Evolutionary conservation across 192 early-diverging fungal species (phyloP), one percentile per base, ranked within the genome.

Genomic region (Coemansia sp.): DNA sequence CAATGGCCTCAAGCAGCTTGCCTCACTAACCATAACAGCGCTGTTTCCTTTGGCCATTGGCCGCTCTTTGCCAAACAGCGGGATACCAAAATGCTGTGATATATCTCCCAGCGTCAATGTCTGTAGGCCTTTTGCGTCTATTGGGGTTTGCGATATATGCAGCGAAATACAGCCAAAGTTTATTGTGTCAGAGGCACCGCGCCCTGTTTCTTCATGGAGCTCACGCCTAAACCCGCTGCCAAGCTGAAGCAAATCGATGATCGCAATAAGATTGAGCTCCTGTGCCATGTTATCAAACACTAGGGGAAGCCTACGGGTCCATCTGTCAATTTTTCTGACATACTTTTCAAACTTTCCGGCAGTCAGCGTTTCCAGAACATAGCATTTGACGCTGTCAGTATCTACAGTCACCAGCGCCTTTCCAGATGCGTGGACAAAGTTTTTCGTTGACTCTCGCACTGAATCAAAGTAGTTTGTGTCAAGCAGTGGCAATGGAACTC

Each of bases 111-210:
- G 71, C 2, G 77, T 84, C 28, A 92, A 68, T 13, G 84, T 71
- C 34, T 86, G 84, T n/a, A 91, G 64, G 5, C 79, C 82, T 46
- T 82, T 69, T 20, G 93, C 88, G 3, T 77, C 81, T 45, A 90
- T 52, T 1, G 72, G 60, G 0, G 84, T 83, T 30, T 87, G 86
- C 0, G 90, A 86, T 35, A 95, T 92, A 63, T 94, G 90, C 63
- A 93, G 78, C 46, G 89, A 87, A 84, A 95, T 92, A 66, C 86
- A 85, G 9, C 94, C 94, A 81, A 89, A 95, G 35, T 85, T 78
- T 29, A 95, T 89, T 2, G 87, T 90, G 58, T 92, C 87, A 20
- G 91, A 89, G 0, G 89, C 90, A 15, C 91, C 90, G 26, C 92
- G 73, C 28, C 79, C 90, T 30, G 79, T 70, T 13, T 82, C 81